These are phyloP conservation scores for Alternaria dauci DNA, from an alignment of 2,329 filamentous ascomycete genomes.

Conservation along the genomic window DNA sequence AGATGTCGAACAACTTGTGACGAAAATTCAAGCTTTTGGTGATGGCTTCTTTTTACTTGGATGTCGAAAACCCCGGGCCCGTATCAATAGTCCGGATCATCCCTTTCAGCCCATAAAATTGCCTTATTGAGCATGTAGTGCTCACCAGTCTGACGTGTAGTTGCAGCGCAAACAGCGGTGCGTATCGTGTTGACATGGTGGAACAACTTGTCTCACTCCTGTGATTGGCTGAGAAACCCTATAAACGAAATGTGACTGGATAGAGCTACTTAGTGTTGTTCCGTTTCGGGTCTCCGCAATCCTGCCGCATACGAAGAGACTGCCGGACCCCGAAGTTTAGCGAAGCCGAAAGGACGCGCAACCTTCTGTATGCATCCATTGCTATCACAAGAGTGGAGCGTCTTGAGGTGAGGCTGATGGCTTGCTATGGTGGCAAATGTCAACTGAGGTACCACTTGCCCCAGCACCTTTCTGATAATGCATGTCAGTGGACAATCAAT, in stretches of 20 bases:
- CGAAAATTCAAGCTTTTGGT: neutral
- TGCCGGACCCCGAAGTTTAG: constrained; percentile 3
- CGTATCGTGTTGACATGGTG: neutral
- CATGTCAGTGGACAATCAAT: neutral
- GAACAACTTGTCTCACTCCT: neutral
- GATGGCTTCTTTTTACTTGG: constrained; percentile 3
- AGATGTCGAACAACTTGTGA: neutral
- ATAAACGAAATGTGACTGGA: neutral
- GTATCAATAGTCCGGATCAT: neutral
- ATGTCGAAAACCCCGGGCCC: neutral
- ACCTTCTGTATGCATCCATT: neutral
- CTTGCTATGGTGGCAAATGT: neutral
- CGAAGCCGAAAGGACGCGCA: constrained; percentile 5
- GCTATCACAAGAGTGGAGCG: neutral
- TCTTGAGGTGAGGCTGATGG: neutral
- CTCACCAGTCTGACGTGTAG: constrained; percentile 6
- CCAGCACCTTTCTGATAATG: neutral
- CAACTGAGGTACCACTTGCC: neutral
- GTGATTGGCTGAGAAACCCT: neutral
- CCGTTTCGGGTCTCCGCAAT: constrained; percentile 12
- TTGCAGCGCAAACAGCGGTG: constrained; percentile 1
- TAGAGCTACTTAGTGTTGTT: neutral
- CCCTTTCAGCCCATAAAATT: neutral
- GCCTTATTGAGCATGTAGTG: neutral
- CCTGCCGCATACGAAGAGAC: neutral